phyloP scores from a whole-genome alignment of 257 asterid genomes.

The Buddleja alternifolia region DNA sequence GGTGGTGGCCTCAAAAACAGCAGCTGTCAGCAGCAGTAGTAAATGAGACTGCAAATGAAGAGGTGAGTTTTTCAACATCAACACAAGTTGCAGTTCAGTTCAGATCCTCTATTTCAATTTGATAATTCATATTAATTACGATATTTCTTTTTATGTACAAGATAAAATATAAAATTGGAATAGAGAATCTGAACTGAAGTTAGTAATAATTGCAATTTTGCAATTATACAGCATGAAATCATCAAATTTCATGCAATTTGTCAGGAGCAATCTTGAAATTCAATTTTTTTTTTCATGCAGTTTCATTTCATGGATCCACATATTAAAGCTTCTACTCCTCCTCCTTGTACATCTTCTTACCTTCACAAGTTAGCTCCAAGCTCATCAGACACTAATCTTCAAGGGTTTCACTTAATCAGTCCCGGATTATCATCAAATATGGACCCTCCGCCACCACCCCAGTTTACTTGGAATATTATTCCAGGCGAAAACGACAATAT shows the following conservation, averaged over 20 bases:
- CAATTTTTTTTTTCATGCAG: constrained; percentile 41
- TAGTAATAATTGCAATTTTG: not conserved
- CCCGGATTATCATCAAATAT: constrained; percentile 10
- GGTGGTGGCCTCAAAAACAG: constrained; percentile 48
- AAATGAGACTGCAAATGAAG: constrained; percentile 43
- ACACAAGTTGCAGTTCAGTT: too few species aligned
- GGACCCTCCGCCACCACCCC: constrained; percentile 37
- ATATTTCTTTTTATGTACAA: too few species aligned
- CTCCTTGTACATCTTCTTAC: constrained; percentile 26
- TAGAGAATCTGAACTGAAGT: not conserved
- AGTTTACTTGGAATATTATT: constrained; percentile 39
- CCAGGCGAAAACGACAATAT: constrained; percentile 30
- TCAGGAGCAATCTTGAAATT: not conserved
- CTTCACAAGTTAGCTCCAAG: constrained; percentile 32
- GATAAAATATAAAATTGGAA: too few species aligned
- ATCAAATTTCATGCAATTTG: not conserved
- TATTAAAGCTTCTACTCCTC: constrained; percentile 35
- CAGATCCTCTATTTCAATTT: too few species aligned
- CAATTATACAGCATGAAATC: not conserved
- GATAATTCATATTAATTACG: too few species aligned
- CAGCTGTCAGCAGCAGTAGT: constrained; percentile 30
- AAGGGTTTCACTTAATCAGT: constrained; percentile 46
- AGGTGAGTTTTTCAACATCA: constrained; percentile 32
- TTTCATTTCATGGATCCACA: constrained; percentile 48
- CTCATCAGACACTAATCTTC: constrained; percentile 34